Conservation (phyloP, 805 yeast species). For the Lipomyces anomalus region DNA sequence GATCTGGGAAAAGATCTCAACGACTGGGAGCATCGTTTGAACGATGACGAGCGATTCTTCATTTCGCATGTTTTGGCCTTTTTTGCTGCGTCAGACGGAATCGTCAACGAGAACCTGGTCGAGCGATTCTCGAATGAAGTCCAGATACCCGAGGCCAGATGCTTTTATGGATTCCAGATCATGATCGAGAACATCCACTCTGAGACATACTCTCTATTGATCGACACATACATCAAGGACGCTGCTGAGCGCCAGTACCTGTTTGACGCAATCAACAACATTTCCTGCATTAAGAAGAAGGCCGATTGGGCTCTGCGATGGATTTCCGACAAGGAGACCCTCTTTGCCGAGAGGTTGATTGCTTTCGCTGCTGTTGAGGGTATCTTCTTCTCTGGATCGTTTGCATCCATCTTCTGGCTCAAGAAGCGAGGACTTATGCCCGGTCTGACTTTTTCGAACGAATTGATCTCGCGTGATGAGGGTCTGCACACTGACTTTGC, state of each 20-base stretch:
- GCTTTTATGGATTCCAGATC: constrained; percentile 98
- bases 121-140: constrained; percentile 97
- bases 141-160: constrained; percentile 94
- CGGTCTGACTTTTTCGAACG: constrained; percentile 95
- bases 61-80: constrained; percentile 91
- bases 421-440: constrained; percentile 99
- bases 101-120: constrained; percentile 94
- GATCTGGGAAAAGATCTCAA: constrained; percentile 85
- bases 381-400: constrained; percentile 96
- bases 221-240: constrained; percentile 94
- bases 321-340: constrained; percentile 82
- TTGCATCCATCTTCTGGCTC: constrained; percentile 97
- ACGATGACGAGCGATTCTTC: constrained; percentile 87
- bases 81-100: constrained; percentile 98
- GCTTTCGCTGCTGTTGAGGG: constrained; percentile 99
- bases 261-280: constrained; percentile 92
- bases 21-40: constrained; percentile 90
- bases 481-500: constrained; percentile 99
- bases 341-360: constrained; percentile 91
- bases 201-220: constrained; percentile 90
- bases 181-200: constrained; percentile 99
- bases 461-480: constrained; percentile 95
- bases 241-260: constrained; percentile 85
- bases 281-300: constrained; percentile 93
- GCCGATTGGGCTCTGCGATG: constrained; percentile 99